Evolutionary conservation across 805 yeast species (phyloP), one percentile per base, ranked within the genome.

Genomic region (Lachancea mirantina): DNA sequence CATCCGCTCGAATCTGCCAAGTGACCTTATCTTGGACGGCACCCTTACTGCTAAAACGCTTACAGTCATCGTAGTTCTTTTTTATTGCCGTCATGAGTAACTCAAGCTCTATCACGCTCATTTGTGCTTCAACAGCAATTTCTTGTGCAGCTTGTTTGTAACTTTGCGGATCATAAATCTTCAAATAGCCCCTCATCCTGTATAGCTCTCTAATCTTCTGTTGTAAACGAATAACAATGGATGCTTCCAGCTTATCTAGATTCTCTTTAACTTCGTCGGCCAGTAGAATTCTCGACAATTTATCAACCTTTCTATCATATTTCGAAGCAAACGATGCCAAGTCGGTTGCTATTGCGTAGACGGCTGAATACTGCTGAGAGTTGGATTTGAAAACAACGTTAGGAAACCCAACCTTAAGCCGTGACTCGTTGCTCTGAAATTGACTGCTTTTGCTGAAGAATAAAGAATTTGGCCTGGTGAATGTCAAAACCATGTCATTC

Each of bases 281-380:
- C 31, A 78, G 61, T 16, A 70, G 59, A 34, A 76, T 55, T 36
- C 70, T 73, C 18, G 72, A 65, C 11, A 76, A 45, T 29, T 64
- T 65, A 24, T 69, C 71, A 32, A 68, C 53, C 34, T 61, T 67
- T 35, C 61, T 64, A 19, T 55, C 57, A 32, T 59, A 57, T 2
- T 62, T 54, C 5, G 61, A 55, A 6, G 48, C 57, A 30, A 61
- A 54, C 2, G 60, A 46, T 14, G 66, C 26, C 14, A 78, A 45
- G 22, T 73, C 68, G 42, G 66, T 61, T 0, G 65, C 56, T 6
- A 74, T 67, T n/a, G 65, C 60, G 43, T 69, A 74, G 3, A 76
- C 55, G 0, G 75, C 61, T 30, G 60, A 62, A 47, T 76, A 78
- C 43, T 78, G 87, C 23, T 59, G 57, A 10, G 81, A 70, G 5